Evolutionary conservation across 148 eudicot genomes (phyloP).

Genomic region (Camellia japonica): DNA sequence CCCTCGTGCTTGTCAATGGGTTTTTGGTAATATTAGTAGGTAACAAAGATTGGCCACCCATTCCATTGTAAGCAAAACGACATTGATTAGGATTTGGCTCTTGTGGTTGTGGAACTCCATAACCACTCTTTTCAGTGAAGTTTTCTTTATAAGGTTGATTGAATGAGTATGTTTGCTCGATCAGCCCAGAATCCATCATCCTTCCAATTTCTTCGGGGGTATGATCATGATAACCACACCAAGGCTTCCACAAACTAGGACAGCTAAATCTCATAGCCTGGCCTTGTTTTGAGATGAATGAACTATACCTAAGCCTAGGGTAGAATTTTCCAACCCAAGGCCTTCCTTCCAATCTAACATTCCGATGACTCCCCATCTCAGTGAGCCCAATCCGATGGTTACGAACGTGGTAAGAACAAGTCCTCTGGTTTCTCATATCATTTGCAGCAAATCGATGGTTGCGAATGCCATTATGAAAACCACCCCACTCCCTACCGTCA

Average conservation of each 20-base stretch:
- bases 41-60: neutral
- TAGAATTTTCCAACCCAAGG: slow-evolving; percentile 19
- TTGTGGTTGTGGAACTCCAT: slow-evolving; percentile 8
- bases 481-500: neutral
- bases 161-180: neutral
- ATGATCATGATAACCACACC: neutral
- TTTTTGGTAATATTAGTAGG: neutral
- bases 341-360: slow-evolving; percentile 15
- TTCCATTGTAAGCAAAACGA: neutral
- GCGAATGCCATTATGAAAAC: slow-evolving; percentile 1
- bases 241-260: slow-evolving; percentile 12
- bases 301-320: slow-evolving; percentile 17
- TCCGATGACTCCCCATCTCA: slow-evolving; percentile 11
- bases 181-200: neutral
- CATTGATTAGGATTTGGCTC: neutral
- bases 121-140: neutral
- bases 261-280: slow-evolving; percentile 13
- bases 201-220: neutral
- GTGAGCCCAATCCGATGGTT: slow-evolving; percentile 4
- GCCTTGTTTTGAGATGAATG: slow-evolving; percentile 23
- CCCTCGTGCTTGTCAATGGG: neutral
- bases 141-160: slow-evolving; percentile 3
- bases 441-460: neutral
- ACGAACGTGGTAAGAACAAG: neutral
- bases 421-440: slow-evolving; percentile 14